These are phyloP conservation scores for Microbotryum saponariae DNA, from an alignment of 1,284 basidiomycete genomes.

Conservation along the genomic window DNA sequence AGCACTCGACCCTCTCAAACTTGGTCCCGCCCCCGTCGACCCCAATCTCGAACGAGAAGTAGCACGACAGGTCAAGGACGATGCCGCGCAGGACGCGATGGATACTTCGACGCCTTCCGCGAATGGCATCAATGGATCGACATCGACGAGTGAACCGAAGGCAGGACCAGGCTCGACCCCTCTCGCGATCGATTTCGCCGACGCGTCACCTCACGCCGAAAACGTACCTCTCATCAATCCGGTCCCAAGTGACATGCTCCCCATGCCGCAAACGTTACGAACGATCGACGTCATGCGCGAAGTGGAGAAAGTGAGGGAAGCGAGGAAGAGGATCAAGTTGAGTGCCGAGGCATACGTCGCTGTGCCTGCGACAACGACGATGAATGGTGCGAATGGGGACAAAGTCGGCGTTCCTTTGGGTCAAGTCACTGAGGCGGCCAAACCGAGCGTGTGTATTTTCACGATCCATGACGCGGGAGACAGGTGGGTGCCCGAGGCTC, in stretches of 20 bases:
- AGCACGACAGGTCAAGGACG: constrained; percentile 53
- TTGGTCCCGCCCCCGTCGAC: constrained; percentile 67
- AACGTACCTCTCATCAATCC: constrained; percentile 45
- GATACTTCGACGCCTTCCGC: background rate
- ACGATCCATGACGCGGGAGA: constrained; percentile 85
- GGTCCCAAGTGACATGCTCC: constrained; percentile 63
- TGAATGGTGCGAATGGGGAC: background rate
- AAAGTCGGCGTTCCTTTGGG: constrained; percentile 2
- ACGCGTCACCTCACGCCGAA: constrained; percentile 5
- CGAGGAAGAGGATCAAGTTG: constrained; percentile 76
- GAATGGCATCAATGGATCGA: constrained; percentile 8
- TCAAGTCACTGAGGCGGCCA: constrained; percentile 19
- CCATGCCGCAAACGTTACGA: constrained; percentile 71
- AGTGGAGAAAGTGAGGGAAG: constrained; percentile 81
- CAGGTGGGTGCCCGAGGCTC: constrained; percentile 53
- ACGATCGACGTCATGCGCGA: constrained; percentile 84
- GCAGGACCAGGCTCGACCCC: constrained; percentile 20
- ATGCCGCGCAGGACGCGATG: constrained; percentile 37
- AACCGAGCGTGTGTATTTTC: constrained; percentile 83
- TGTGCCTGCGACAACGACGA: constrained; percentile 2
- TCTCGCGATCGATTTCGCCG: constrained; percentile 14
- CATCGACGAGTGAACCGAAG: constrained; percentile 25
- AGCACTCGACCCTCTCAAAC: constrained; percentile 51
- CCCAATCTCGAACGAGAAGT: constrained; percentile 73
- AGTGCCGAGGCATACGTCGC: constrained; percentile 57